Conservation (phyloP, 768 basidiomycete species). For the Candolleomyces efflorescens region DNA sequence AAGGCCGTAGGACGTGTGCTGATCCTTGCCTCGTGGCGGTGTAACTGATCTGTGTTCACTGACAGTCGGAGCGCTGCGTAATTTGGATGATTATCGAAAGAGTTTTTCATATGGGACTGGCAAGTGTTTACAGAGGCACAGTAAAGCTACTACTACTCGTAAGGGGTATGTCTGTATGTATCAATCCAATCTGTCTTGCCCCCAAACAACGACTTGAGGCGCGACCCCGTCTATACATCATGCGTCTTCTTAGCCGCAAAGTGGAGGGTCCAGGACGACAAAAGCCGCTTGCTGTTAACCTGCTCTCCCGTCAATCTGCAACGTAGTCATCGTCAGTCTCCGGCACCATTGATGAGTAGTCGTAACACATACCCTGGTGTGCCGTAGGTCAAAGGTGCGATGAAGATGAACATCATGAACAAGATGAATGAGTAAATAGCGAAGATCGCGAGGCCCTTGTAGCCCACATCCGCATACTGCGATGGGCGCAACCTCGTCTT, state of each 20-base stretch:
- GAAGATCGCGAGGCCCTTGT: constrained; percentile 67
- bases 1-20: too few relatives aligned
- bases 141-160: neutral
- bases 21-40: too few relatives aligned
- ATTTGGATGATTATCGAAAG: too few relatives aligned
- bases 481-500: constrained; percentile 51
- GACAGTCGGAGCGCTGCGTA: too few relatives aligned
- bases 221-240: constrained; percentile 25
- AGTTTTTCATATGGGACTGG: too few relatives aligned
- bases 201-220: neutral
- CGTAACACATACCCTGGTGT: constrained; percentile 76
- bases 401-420: constrained; percentile 65
- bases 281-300: constrained; percentile 78
- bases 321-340: constrained; percentile 9
- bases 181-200: neutral
- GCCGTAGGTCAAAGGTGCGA: constrained; percentile 92
- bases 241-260: constrained; percentile 70
- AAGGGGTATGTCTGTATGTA: neutral
- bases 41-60: too few relatives aligned
- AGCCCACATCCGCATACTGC: constrained; percentile 70
- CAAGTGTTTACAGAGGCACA: too few relatives aligned
- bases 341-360: constrained; percentile 3
- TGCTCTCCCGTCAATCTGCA: constrained; percentile 76
- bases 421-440: constrained; percentile 54
- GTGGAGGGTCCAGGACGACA: constrained; percentile 93